phyloP scores from a whole-genome alignment of 192 early-diverging fungal species.

The Coemansia sp. region DNA sequence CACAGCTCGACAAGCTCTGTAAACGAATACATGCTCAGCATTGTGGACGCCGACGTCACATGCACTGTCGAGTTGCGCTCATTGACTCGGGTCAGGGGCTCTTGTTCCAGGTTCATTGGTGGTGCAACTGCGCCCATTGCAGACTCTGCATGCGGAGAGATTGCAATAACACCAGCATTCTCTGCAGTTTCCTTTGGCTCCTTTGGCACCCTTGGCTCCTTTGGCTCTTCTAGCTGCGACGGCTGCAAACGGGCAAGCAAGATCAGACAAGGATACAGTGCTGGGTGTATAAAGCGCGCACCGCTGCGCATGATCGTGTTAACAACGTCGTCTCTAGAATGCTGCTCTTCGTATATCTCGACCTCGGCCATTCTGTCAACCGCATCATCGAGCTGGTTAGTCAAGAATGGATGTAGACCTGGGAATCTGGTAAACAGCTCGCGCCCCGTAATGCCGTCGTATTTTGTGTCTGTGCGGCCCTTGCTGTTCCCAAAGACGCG shows the following conservation, averaged over 20 bases:
- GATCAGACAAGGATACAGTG: conserved; percentile 86
- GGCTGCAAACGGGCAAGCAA: conserved; percentile 80
- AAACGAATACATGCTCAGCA: conserved; percentile 55
- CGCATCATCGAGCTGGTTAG: conserved; percentile 70
- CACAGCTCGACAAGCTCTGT: conserved; percentile 53
- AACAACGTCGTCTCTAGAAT: conserved; percentile 7
- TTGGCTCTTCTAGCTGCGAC: conserved; percentile 52
- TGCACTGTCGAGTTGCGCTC: conserved; percentile 55
- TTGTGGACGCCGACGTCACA: conserved; percentile 45
- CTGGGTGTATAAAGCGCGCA: conserved; percentile 71
- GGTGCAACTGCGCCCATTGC: conserved; percentile 41
- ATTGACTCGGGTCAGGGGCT: conserved; percentile 43
- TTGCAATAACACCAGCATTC: conserved; percentile 22
- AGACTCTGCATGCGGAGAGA: conserved; percentile 32
- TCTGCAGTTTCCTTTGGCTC: conserved; percentile 1
- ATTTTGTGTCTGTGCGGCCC: conserved; percentile 67
- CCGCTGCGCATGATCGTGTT: conserved; percentile 31
- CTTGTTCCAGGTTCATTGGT: conserved; percentile 50
- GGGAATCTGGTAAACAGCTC: conserved; percentile 93
- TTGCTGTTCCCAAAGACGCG: conserved; percentile 84
- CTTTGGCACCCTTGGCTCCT: background rate
- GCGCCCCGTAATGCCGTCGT: conserved; percentile 76
- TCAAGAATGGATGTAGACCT: conserved; percentile 71
- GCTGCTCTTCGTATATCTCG: conserved; percentile 20
- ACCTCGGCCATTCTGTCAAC: conserved; percentile 57